Evolutionary conservation across 2,329 filamentous ascomycete species (phyloP).

Genomic region (Hirsutella minnesotensis): DNA sequence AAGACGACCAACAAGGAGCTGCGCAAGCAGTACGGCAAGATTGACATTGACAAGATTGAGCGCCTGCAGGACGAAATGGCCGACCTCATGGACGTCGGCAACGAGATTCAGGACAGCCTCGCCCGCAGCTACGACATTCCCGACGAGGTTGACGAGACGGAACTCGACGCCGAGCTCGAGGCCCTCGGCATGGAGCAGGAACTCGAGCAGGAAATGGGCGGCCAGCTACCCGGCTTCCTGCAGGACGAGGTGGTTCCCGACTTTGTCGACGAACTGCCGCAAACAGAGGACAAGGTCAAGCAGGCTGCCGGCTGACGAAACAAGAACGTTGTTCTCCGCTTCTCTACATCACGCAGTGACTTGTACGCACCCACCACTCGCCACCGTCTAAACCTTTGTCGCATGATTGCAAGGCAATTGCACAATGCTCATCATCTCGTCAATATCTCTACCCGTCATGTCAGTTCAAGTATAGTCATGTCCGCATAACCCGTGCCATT

Average conservation of each 20-base stretch:
- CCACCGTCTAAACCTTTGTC: too few species aligned
- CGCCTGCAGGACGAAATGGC: slow-evolving; percentile 98
- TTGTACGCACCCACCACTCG: too few species aligned
- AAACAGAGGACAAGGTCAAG: slow-evolving; percentile 63
- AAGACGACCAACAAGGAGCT: slow-evolving; percentile 93
- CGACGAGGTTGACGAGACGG: slow-evolving; percentile 92
- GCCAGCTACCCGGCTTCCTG: slow-evolving; percentile 71
- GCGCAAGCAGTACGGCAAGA: slow-evolving; percentile 89
- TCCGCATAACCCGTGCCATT: too few species aligned
- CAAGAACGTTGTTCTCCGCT: neutral
- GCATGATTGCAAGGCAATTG: too few species aligned
- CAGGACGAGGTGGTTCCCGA: slow-evolving; percentile 76
- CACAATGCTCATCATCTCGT: too few species aligned
- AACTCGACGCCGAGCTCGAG: slow-evolving; percentile 92
- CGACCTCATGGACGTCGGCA: slow-evolving; percentile 91
- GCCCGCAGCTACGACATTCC: slow-evolving; percentile 86
- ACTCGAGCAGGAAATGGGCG: slow-evolving; percentile 57
- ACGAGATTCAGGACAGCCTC: slow-evolving; percentile 95
- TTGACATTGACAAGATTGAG: slow-evolving; percentile 96
- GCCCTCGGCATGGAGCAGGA: slow-evolving; percentile 90
- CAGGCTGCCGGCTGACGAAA: slow-evolving; percentile 50
- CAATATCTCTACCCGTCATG: too few species aligned
- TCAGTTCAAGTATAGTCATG: too few species aligned
- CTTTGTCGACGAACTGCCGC: slow-evolving; percentile 87
- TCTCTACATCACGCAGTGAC: too few species aligned